phyloP scores from a whole-genome alignment of 1,139 yeast genomes.

The Sugiyamaella novakii region DNA sequence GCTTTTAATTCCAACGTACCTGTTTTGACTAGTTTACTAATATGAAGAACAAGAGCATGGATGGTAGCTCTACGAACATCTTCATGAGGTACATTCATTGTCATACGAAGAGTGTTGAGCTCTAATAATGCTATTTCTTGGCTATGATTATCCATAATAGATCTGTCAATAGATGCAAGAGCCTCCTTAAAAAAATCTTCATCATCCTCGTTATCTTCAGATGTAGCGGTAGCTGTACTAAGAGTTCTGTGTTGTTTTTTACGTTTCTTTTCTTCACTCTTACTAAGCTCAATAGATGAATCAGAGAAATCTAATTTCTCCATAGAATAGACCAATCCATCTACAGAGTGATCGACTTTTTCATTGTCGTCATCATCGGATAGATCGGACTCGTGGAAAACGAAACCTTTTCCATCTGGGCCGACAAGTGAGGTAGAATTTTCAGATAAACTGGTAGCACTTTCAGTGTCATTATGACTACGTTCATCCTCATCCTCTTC shows the following conservation, averaged over 20 bases:
- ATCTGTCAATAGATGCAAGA: slow-evolving; percentile 87
- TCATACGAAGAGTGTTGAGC: slow-evolving; percentile 92
- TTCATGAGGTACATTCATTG: slow-evolving; percentile 92
- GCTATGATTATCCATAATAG: slow-evolving; percentile 89
- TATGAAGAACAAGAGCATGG: slow-evolving; percentile 67
- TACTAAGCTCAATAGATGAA: slow-evolving; percentile 56
- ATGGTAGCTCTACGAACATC: slow-evolving; percentile 86
- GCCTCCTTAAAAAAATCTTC: slow-evolving; percentile 90
- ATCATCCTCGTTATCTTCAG: slow-evolving; percentile 61
- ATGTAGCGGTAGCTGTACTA: slow-evolving; percentile 32
- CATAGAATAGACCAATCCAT: slow-evolving; percentile 56
- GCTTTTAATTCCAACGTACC: slow-evolving; percentile 73
- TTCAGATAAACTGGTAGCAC: slow-evolving; percentile 25
- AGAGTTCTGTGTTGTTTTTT: slow-evolving; percentile 29
- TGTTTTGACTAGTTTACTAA: slow-evolving; percentile 71
- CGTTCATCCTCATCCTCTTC: slow-evolving; percentile 20
- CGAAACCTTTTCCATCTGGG: slow-evolving; percentile 58
- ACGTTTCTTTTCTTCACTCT: slow-evolving; percentile 25
- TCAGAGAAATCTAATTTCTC: slow-evolving; percentile 73
- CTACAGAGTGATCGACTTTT: slow-evolving; percentile 44
- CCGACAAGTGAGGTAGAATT: slow-evolving; percentile 49
- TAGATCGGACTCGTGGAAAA: slow-evolving; percentile 55
- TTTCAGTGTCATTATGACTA: slow-evolving; percentile 26
- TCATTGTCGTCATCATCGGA: slow-evolving; percentile 48
- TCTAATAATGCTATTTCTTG: slow-evolving; percentile 91